Evolutionary conservation across 1,139 yeast genomes (phyloP), one percentile per base, ranked within the genome.

Genomic region (Suhomyces yuchorum): DNA sequence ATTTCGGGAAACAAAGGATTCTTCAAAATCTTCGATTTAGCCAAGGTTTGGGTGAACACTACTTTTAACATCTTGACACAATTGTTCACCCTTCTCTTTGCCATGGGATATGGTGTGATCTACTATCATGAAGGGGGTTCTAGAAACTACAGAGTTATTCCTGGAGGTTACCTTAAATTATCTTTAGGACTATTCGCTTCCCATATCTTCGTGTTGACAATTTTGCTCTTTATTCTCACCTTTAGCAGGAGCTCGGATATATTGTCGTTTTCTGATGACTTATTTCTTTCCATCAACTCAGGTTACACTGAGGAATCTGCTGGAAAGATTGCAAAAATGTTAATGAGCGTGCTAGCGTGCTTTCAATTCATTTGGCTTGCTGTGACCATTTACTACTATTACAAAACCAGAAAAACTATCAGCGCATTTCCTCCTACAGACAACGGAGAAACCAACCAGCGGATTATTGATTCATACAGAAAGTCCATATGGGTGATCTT

Each of bases 91-190:
- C 60, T 70, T 32, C 47, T 70, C 28, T 70, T 72, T 50, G 53
- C 73, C 36, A 70, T 70, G 75, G 77, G 77, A 0, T 70, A 66
- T 47, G 77, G 77, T 1, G 74, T 71, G 3, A 56, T 71, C 18
- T 72, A 68, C 50, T 65, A 64, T 50, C 66, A 62, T 37, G 56
- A 56, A 35, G 64, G 63, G 2, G 59, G 56, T 32, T 57, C 71
- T 15, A 58, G 56, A 43, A 62, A 65, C 39, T 69, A 59, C 44
- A 56, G 73, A 43, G 50, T 59, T 37, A 49, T 71, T 11, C 75
- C 76, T 1, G 48, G 51, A 8, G 47, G 54, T 3, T 49, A 56
- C 18, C 46, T 56, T 45, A 58, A 52, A n/a, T 49, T 52, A 12
- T 66, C 70, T 5, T 42, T 49, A 3, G 46, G 44, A 4, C 51